These are phyloP conservation scores for Nidula microcarpa DNA, from an alignment of 768 basidiomycete genomes.

Conservation along the genomic window DNA sequence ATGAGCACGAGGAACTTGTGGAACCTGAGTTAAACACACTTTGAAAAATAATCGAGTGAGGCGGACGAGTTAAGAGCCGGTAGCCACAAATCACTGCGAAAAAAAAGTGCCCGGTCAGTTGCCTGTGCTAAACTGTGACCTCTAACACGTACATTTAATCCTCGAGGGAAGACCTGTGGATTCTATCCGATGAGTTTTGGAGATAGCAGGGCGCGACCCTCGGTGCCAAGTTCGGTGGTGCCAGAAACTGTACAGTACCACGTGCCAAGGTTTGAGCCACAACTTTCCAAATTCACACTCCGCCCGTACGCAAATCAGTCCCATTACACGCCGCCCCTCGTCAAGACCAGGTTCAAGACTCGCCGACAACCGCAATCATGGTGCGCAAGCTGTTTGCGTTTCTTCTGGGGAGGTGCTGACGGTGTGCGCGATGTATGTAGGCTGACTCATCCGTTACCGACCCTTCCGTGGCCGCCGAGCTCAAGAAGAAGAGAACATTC, in stretches of 20 bases:
- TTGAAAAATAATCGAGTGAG: conserved; percentile 29
- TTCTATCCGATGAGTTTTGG: conserved; percentile 69
- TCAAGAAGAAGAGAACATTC: conserved; percentile 99
- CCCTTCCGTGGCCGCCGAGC: conserved; percentile 89
- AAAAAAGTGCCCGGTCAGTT: background rate
- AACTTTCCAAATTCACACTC: conserved; percentile 24
- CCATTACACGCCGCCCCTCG: conserved; percentile 15
- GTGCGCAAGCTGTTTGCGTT: conserved; percentile 20
- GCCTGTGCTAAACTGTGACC: conserved; percentile 3
- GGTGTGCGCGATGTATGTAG: conserved; percentile 31
- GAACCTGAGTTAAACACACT: conserved; percentile 27
- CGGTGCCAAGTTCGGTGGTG: conserved; percentile 5
- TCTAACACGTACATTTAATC: conserved; percentile 70
- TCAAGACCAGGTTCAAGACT: conserved; percentile 29
- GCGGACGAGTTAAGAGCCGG: conserved; percentile 37
- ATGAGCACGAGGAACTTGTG: no score
- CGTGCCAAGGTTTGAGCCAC: conserved; percentile 41
- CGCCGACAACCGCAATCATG: conserved; percentile 37
- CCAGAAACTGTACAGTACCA: conserved; percentile 62
- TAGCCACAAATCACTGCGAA: conserved; percentile 89
- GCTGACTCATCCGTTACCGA: conserved; percentile 82
- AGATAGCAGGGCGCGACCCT: conserved; percentile 20
- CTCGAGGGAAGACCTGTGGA: conserved; percentile 88
- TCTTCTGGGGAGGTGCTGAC: conserved; percentile 8
- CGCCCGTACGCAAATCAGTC: conserved; percentile 15